These are phyloP conservation scores for Pugionium cornutum DNA, from an alignment of 345 rosid genomes.

Conservation along the genomic window DNA sequence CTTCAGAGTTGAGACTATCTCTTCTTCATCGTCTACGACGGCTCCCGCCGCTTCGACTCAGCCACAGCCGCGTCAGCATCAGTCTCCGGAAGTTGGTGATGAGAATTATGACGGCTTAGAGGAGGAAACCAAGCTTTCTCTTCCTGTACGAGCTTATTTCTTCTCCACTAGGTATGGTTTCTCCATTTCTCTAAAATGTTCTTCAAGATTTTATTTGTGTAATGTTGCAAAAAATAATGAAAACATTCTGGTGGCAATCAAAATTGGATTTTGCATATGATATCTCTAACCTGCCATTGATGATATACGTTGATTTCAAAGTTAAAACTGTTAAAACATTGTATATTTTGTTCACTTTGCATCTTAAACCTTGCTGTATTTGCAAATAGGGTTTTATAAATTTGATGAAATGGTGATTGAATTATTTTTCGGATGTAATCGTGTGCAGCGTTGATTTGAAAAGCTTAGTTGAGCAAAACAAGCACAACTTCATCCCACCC, in stretches of 20 bases:
- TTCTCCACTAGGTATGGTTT: conserved; percentile 76
- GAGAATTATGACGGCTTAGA: conserved; percentile 37
- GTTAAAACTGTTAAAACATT: conserved; percentile 1
- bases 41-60: conserved; percentile 38
- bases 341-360: not conserved
- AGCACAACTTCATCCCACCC: conserved; percentile 75
- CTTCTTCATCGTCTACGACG: conserved; percentile 30
- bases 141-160: conserved; percentile 86
- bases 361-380: conserved; percentile 2
- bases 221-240: too few relatives aligned
- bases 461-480: conserved; percentile 81
- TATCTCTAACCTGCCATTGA: not conserved
- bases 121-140: conserved; percentile 54
- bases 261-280: conserved; percentile 1
- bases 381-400: not conserved
- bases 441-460: conserved; percentile 83
- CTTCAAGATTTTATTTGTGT: conserved; percentile 3
- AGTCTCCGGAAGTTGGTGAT: conserved; percentile 44
- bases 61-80: conserved; percentile 18
- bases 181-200: not conserved
- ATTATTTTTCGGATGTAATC: conserved; percentile 14
- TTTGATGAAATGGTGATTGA: conserved; percentile 5
- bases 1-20: conserved; percentile 40
- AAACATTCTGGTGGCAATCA: not conserved
- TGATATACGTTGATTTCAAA: not conserved